Percentiles rank a stretch among this genome's conserved stretches.
phyloP scores from a whole-genome alignment of 192 early-diverging fungal genomes.

The Linnemannia zychae region DNA sequence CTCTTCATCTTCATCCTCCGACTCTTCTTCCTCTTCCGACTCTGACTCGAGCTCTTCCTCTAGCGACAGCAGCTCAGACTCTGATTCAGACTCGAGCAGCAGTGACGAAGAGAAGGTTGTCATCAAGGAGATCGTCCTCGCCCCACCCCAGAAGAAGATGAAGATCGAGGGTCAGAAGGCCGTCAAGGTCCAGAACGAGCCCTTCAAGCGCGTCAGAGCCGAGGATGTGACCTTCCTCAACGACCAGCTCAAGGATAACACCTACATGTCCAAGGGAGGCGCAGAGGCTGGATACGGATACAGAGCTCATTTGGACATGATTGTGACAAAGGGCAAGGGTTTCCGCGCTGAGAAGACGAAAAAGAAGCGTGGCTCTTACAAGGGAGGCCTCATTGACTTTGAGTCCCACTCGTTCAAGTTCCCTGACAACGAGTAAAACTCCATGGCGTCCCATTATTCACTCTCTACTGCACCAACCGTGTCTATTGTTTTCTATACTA shows the following conservation, averaged over 20 bases:
- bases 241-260: conserved; percentile 89
- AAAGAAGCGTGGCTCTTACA: conserved; percentile 96
- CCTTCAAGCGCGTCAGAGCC: conserved; percentile 87
- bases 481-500: background rate
- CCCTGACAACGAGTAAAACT: conserved; percentile 32
- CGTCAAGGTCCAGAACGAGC: conserved; percentile 60
- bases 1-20: conserved; percentile 14
- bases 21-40: conserved; percentile 23
- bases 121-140: conserved; percentile 34
- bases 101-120: conserved; percentile 21
- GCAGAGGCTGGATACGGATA: conserved; percentile 85
- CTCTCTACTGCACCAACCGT: background rate
- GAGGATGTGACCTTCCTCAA: conserved; percentile 87
- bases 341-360: conserved; percentile 98
- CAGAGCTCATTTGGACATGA: conserved; percentile 94
- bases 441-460: background rate
- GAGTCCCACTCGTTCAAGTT: conserved; percentile 94
- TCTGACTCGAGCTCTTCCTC: conserved; percentile 27
- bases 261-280: conserved; percentile 76
- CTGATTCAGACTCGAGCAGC: conserved; percentile 38
- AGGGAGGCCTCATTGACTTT: conserved; percentile 91
- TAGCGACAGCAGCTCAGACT: conserved; percentile 35
- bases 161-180: conserved; percentile 51
- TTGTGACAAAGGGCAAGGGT: conserved; percentile 89
- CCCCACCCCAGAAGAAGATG: conserved; percentile 59